phyloP scores from a whole-genome alignment of 306 rosid genomes.

The Glycine latifolia region DNA sequence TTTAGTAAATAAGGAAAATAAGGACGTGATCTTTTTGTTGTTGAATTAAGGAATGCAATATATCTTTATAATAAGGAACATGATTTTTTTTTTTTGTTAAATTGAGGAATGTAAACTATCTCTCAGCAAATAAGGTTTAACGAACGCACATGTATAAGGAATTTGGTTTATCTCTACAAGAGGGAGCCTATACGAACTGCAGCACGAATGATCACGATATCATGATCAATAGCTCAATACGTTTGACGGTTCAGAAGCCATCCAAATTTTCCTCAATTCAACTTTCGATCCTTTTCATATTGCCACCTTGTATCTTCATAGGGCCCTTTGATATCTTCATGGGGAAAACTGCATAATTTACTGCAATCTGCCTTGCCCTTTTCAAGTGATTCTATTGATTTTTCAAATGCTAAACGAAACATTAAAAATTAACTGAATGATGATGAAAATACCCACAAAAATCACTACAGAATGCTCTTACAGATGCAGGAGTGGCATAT shows the following conservation, averaged over 20 bases:
- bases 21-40: too few relatives aligned
- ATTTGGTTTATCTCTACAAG: too few relatives aligned
- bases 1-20: too few relatives aligned
- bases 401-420: constrained; percentile 15
- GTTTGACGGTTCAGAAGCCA: neutral
- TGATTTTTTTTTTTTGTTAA: too few relatives aligned
- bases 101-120: too few relatives aligned
- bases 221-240: too few relatives aligned
- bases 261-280: constrained; percentile 10
- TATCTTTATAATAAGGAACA: too few relatives aligned
- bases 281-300: neutral
- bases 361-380: neutral
- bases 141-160: too few relatives aligned
- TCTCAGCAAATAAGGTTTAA: too few relatives aligned
- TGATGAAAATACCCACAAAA: neutral
- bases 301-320: neutral
- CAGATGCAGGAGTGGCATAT: constrained; percentile 34
- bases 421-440: constrained; percentile 20
- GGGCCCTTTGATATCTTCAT: constrained; percentile 21
- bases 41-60: too few relatives aligned
- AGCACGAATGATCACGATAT: too few relatives aligned
- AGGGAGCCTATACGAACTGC: too few relatives aligned
- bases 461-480: constrained; percentile 20
- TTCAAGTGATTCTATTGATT: constrained; percentile 10
- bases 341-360: constrained; percentile 7